Percentiles rank a stretch among this genome's conserved stretches.
phyloP scores from a whole-genome alignment of 2,329 filamentous ascomycete genomes.

The Hirsutella rhossiliensis region DNA sequence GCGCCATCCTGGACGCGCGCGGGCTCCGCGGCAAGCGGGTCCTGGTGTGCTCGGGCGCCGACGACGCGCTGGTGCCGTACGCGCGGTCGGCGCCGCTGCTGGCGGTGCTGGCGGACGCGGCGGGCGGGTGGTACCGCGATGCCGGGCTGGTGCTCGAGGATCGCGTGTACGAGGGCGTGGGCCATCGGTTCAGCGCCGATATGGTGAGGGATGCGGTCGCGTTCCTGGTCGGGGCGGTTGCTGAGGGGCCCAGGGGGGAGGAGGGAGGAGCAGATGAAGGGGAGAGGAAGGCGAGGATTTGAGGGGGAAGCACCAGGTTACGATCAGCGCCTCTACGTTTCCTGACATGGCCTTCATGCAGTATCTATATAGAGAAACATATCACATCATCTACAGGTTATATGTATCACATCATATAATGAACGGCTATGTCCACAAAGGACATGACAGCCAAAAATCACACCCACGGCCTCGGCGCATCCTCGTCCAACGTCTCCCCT shows the following conservation, averaged over 20 bases:
- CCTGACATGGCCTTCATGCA: slow-evolving; percentile 1
- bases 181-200: slow-evolving; percentile 53
- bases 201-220: slow-evolving; percentile 57
- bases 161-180: slow-evolving; percentile 53
- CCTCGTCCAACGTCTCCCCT: slow-evolving; percentile 28
- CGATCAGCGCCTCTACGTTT: too few species aligned
- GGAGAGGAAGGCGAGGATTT: slow-evolving; percentile 18
- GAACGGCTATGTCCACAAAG: too few species aligned
- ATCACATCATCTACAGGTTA: too few species aligned
- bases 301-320: slow-evolving; percentile 4
- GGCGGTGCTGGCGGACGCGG: slow-evolving; percentile 45
- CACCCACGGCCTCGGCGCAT: slow-evolving; percentile 26
- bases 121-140: slow-evolving; percentile 39
- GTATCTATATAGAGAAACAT: too few species aligned
- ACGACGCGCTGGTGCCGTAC: slow-evolving; percentile 64
- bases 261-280: neutral
- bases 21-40: slow-evolving; percentile 48
- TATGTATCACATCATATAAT: too few species aligned
- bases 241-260: slow-evolving; percentile 11
- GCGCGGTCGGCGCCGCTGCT: slow-evolving; percentile 47
- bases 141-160: slow-evolving; percentile 49
- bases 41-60: slow-evolving; percentile 51
- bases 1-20: slow-evolving; percentile 31
- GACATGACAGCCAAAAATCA: too few species aligned
- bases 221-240: slow-evolving; percentile 45